These are phyloP conservation scores for Salvia hispanica DNA, from an alignment of 257 asterid genomes.

Conservation along the genomic window DNA sequence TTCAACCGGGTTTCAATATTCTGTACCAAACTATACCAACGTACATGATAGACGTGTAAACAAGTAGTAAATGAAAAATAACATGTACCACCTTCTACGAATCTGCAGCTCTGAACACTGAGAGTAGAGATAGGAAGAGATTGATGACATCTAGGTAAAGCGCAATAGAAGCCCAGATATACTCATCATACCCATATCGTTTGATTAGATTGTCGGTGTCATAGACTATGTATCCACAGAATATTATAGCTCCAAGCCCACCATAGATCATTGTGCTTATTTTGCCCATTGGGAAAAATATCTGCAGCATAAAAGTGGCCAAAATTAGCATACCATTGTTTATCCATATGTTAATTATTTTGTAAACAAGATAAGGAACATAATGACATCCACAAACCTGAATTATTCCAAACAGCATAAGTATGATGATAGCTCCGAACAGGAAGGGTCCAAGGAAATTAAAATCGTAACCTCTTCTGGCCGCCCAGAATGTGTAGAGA, in stretches of 20 bases:
- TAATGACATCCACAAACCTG: slow-evolving; percentile 40
- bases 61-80: neutral
- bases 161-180: slow-evolving; percentile 54
- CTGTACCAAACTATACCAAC: slow-evolving; percentile 5
- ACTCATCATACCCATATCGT: slow-evolving; percentile 52
- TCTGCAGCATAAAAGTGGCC: slow-evolving; percentile 38
- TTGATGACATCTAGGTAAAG: slow-evolving; percentile 60
- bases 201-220: slow-evolving; percentile 68
- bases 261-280: slow-evolving; percentile 50
- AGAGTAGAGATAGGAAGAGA: slow-evolving; percentile 46
- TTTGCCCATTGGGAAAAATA: slow-evolving; percentile 54
- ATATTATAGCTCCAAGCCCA: slow-evolving; percentile 48
- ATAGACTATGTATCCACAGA: slow-evolving; percentile 59
- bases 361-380: neutral
- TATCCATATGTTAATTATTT: neutral
- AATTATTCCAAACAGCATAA: slow-evolving; percentile 47
- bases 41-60: neutral
- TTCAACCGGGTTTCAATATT: slow-evolving; percentile 4
- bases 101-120: slow-evolving; percentile 47
- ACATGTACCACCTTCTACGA: neutral
- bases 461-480: slow-evolving; percentile 59
- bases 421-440: slow-evolving; percentile 50
- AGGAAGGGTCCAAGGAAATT: slow-evolving; percentile 59
- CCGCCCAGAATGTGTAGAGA: slow-evolving; percentile 66
- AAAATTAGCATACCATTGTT: slow-evolving; percentile 11